These are phyloP conservation scores for Colletotrichum melonis DNA, from an alignment of 2,329 filamentous ascomycete genomes.

Conservation along the genomic window DNA sequence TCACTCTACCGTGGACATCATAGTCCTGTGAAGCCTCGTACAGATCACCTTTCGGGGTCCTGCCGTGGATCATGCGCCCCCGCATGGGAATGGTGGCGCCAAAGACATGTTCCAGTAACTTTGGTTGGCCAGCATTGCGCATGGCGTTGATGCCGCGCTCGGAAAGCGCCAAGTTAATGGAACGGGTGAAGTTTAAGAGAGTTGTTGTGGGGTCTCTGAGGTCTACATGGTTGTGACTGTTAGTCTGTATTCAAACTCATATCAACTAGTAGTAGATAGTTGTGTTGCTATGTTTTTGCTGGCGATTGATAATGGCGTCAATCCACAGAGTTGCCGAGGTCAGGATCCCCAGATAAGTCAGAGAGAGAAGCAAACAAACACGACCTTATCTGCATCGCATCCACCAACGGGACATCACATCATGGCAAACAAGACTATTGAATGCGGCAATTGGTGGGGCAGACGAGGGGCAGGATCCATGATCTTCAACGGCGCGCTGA, in stretches of 20 bases:
- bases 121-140: slow-evolving; percentile 72
- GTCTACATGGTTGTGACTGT: slow-evolving; percentile 64
- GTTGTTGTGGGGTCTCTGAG: slow-evolving; percentile 84
- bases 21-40: slow-evolving; percentile 88
- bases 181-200: slow-evolving; percentile 95
- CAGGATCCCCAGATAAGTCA: neutral
- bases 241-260: neutral
- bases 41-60: slow-evolving; percentile 70
- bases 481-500: slow-evolving; percentile 1
- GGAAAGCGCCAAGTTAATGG: slow-evolving; percentile 96
- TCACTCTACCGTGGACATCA: slow-evolving; percentile 86
- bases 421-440: slow-evolving; percentile 8
- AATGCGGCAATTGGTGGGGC: slow-evolving; percentile 22
- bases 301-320: neutral
- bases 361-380: neutral
- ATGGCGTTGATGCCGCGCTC: slow-evolving; percentile 94
- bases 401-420: slow-evolving; percentile 5
- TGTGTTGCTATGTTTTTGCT: neutral
- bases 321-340: neutral
- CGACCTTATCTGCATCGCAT: neutral
- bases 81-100: slow-evolving; percentile 89
- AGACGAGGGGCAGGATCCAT: neutral
- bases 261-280: neutral
- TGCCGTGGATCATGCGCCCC: slow-evolving; percentile 95
- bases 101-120: slow-evolving; percentile 80